Evolutionary conservation across 177 flowering plant genomes (phyloP).

Genomic region (Tripterygium wilfordii): DNA sequence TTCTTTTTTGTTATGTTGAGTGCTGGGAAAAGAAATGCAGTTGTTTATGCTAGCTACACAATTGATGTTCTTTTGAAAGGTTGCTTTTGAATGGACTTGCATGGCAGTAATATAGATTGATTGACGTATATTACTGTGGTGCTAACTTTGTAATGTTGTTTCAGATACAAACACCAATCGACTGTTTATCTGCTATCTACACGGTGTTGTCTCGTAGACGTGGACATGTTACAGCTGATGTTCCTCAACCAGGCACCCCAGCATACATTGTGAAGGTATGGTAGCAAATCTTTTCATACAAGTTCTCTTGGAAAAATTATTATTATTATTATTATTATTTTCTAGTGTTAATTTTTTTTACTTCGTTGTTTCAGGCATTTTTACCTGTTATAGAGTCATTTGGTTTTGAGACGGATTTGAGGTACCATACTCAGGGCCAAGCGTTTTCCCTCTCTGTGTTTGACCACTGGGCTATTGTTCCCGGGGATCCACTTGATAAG

Average conservation of each 20-base stretch:
- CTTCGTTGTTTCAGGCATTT: constrained; percentile 57
- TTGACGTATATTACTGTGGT: no score
- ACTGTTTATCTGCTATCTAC: constrained; percentile 94
- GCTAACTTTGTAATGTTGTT: constrained; percentile 9
- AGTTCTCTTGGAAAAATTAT: neutral
- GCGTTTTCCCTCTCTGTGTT: constrained; percentile 85
- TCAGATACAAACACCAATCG: constrained; percentile 99
- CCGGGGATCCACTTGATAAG: constrained; percentile 97
- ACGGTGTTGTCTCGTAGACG: constrained; percentile 91
- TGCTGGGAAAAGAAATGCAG: no score
- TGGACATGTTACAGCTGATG: constrained; percentile 96
- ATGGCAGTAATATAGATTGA: no score
- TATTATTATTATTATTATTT: no score
- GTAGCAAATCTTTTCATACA: neutral
- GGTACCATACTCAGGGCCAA: constrained; percentile 98
- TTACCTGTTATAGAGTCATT: constrained; percentile 96
- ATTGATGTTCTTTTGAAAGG: no score
- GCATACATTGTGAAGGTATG: constrained; percentile 93
- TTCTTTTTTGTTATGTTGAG: no score
- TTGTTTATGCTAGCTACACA: no score
- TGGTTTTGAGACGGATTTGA: constrained; percentile 97
- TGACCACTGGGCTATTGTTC: constrained; percentile 98
- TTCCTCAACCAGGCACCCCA: constrained; percentile 97
- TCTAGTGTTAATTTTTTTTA: no score
- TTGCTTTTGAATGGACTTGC: no score